Conservation (phyloP, 1,284 basidiomycete species). For the Takashimella tepidaria region DNA sequence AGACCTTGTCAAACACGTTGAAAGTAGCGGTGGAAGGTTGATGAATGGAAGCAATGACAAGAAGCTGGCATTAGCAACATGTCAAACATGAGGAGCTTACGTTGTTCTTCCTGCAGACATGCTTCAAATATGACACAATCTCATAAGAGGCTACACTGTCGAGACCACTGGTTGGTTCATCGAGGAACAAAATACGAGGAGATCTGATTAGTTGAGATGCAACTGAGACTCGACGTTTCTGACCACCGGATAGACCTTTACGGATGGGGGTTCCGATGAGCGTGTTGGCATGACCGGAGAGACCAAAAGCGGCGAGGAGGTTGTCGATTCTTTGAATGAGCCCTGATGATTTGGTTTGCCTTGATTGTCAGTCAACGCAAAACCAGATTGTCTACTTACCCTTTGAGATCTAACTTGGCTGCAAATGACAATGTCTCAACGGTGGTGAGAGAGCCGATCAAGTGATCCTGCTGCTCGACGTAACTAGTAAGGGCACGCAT, state of each 20-base stretch:
- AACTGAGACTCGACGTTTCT: constrained; percentile 44
- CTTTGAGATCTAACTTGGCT: constrained; percentile 3
- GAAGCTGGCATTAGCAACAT: constrained; percentile 8
- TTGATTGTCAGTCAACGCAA: background rate
- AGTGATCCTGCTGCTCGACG: constrained; percentile 1
- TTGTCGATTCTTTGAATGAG: constrained; percentile 10
- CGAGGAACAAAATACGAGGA: constrained; percentile 46
- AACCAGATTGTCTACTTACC: too few species aligned
- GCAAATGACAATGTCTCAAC: constrained; percentile 5
- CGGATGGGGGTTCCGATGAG: constrained; percentile 47
- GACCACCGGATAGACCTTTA: constrained; percentile 48
- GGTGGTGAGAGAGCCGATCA: constrained; percentile 6
- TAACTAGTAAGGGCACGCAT: background rate
- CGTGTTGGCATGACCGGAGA: constrained; percentile 22
- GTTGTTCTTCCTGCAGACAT: constrained; percentile 11
- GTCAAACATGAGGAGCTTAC: background rate
- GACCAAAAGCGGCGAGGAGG: constrained; percentile 16
- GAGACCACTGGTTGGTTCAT: constrained; percentile 45
- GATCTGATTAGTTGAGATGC: constrained; percentile 42
- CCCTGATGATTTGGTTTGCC: background rate
- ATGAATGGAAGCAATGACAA: constrained; percentile 46
- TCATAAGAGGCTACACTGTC: constrained; percentile 19
- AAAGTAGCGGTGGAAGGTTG: constrained; percentile 45
- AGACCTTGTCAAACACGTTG: constrained; percentile 38
- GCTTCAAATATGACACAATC: constrained; percentile 14